Conservation (phyloP, 2,329 filamentous ascomycete genomes). For the Knoxdaviesia proteae region DNA sequence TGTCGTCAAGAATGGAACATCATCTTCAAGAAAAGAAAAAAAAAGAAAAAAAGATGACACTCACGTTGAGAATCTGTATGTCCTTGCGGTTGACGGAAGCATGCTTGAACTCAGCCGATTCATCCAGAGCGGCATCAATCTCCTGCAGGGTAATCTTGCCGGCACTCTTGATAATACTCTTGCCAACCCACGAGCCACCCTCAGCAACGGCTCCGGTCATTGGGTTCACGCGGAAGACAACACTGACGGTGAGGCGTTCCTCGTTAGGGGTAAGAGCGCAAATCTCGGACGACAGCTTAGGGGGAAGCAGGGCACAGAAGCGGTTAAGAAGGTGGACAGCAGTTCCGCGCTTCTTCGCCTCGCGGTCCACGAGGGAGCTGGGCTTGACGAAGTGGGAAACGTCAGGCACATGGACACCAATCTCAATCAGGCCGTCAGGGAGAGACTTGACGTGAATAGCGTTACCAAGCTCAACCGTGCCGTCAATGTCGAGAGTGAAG, state of each 20-base stretch:
- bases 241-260: conserved; percentile 76
- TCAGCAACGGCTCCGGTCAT: conserved; percentile 61
- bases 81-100: conserved; percentile 50
- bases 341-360: conserved; percentile 94
- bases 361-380: conserved; percentile 85
- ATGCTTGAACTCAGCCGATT: conserved; percentile 39
- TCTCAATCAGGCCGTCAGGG: conserved; percentile 69
- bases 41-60: conserved; percentile 9
- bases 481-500: conserved; percentile 84
- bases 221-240: conserved; percentile 78
- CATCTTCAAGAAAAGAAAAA: not conserved
- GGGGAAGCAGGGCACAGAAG: conserved; percentile 68
- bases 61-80: conserved; percentile 57
- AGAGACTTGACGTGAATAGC: conserved; percentile 80
- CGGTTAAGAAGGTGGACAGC: conserved; percentile 89
- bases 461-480: conserved; percentile 73
- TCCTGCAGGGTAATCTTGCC: conserved; percentile 71
- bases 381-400: conserved; percentile 93
- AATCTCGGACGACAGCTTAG: conserved; percentile 66
- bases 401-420: conserved; percentile 88
- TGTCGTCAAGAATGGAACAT: not conserved
- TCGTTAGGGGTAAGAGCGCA: conserved; percentile 75
- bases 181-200: conserved; percentile 83
- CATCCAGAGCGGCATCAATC: conserved; percentile 62
- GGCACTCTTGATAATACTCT: conserved; percentile 77